These are phyloP conservation scores for Lumnitzera littorea DNA, from an alignment of 345 rosid genomes.

Conservation along the genomic window DNA sequence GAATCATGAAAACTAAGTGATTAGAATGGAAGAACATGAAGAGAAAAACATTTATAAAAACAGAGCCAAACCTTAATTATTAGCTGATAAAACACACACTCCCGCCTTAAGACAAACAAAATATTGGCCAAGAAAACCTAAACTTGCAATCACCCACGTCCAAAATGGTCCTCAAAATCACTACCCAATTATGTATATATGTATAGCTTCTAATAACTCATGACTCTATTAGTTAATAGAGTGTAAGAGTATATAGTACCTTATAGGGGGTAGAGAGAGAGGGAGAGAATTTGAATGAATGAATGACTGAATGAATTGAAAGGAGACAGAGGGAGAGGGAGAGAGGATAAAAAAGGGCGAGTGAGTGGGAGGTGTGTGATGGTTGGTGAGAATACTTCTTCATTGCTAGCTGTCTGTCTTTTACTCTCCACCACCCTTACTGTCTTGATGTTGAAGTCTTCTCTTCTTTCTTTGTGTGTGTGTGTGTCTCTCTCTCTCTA, in stretches of 20 bases:
- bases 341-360: background rate
- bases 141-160: too few relatives aligned
- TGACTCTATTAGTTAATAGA: too few relatives aligned
- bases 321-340: background rate
- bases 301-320: background rate
- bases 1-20: too few relatives aligned
- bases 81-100: too few relatives aligned
- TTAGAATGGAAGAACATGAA: too few relatives aligned
- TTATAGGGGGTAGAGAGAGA: conserved; percentile 2
- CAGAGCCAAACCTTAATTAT: too few relatives aligned
- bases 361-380: conserved; percentile 10
- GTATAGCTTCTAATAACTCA: too few relatives aligned
- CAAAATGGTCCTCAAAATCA: too few relatives aligned
- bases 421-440: conserved; percentile 3
- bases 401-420: conserved; percentile 74
- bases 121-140: too few relatives aligned
- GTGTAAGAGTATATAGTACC: background rate
- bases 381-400: conserved; percentile 42
- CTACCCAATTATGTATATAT: too few relatives aligned
- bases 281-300: background rate
- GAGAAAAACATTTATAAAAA: too few relatives aligned
- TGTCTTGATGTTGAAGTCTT: conserved; percentile 54
- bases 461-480: conserved; percentile 9
- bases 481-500: background rate
- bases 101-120: too few relatives aligned